Conservation (phyloP, 257 asterid species). For the Solanum pimpinellifolium region DNA sequence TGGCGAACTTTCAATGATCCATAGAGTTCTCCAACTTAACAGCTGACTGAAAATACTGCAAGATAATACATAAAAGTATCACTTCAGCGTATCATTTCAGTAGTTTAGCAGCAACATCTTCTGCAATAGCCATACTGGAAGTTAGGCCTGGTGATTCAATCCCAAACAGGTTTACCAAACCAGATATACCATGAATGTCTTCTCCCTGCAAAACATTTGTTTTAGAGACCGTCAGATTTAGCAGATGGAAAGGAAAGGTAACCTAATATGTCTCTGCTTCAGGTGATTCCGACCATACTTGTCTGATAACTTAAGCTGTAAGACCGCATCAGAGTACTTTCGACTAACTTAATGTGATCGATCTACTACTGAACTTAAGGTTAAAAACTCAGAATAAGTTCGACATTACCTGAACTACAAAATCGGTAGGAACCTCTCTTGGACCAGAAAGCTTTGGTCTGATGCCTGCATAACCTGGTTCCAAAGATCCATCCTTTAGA, state of each 20-base stretch:
- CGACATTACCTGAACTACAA: conserved; percentile 52
- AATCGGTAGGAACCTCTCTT: conserved; percentile 43
- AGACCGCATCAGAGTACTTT: background rate
- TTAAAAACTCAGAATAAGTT: background rate
- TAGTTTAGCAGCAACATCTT: conserved; percentile 47
- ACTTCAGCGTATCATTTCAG: background rate
- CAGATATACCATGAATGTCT: conserved; percentile 41
- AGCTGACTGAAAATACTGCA: no score
- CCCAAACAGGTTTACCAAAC: conserved; percentile 67
- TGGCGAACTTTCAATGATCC: background rate
- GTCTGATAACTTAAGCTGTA: fast-evolving
- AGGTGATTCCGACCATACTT: background rate
- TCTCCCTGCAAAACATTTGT: conserved; percentile 39
- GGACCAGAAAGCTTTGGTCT: conserved; percentile 77
- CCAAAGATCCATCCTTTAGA: conserved; percentile 56
- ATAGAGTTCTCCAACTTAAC: background rate
- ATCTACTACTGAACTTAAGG: background rate
- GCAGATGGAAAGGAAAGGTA: background rate
- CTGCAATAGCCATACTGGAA: conserved; percentile 70
- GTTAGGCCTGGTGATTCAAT: conserved; percentile 90
- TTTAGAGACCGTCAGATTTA: background rate
- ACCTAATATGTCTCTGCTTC: background rate
- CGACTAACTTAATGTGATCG: background rate
- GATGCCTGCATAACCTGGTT: conserved; percentile 78
- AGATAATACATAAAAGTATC: background rate